Base-by-base conservation (phyloP, 2,329 filamentous ascomycete species). In the Thelonectria blattea region DNA sequence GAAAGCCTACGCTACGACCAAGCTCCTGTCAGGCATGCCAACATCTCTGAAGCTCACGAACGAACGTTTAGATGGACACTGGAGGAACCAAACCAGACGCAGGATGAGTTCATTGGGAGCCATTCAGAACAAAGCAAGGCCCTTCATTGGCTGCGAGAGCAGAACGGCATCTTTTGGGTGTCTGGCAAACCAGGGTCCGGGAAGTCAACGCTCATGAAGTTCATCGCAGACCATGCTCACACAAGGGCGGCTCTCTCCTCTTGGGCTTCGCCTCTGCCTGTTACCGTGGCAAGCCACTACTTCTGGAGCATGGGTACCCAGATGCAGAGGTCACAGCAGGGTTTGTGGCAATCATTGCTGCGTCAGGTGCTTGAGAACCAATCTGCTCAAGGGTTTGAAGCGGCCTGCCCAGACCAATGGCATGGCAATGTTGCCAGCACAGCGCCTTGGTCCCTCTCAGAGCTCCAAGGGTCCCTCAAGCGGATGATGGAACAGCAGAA, bases 151-250 rank as follows among this genome's bases (percentile, higher is more conserved):
- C 64, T 74, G 1, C 45, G 51, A 2, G 27, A 57, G 0, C 30
- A 58, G 4, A 43, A 51, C 22, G 56, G 58, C 2, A 52, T 73
- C 3, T 74, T 70, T 27, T 72, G 69, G 73, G 61, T 76, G 9
- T 70, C 67, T 9, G 74, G 73, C 1, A 75, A 79, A 42, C 72
- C 77, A 7, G 77, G 78, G 1, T 74, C 74, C 0, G 58, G 58
- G 12, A 60, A 60, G 18, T 60, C 58, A 2, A 56, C 57, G 12
- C 30, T 61, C 15, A 61, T 61, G 50, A 61, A 58, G 22, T 61
- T 61, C 20, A 22, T 61, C 7, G 37, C 59, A 3, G 51, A 51
- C 22, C 34, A 61, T 34, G 17, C 12, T 11, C 18, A 17, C n/a
- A 58, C 54, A 12, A n/a, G 15, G 12, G 8, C 43, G 17, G 41